These are phyloP conservation scores for Talaromyces trachyspermus DNA, from an alignment of 495 filamentous ascomycete species.

Conservation along the genomic window DNA sequence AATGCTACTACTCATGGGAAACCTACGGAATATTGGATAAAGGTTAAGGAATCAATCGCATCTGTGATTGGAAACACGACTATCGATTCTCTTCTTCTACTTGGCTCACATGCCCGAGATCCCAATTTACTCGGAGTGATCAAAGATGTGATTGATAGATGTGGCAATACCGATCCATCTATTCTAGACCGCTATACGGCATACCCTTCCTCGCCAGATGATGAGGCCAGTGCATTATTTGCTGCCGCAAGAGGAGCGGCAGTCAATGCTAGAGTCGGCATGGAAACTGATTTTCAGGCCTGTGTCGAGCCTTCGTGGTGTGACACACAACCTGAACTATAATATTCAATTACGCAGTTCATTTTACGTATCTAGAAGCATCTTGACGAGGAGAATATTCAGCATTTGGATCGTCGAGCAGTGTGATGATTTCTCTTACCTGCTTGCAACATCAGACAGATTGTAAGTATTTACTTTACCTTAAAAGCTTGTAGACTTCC, in stretches of 20 bases:
- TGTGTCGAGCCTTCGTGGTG: constrained; percentile 2
- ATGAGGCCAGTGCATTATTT: neutral
- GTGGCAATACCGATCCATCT: constrained; percentile 1
- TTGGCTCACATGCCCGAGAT: constrained; percentile 4
- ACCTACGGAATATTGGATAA: neutral
- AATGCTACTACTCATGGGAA: neutral
- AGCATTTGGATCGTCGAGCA: neutral
- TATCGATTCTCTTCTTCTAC: constrained; percentile 7
- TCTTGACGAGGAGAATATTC: constrained; percentile 3
- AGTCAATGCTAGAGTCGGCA: neutral
- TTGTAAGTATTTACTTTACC: neutral
- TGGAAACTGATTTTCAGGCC: constrained; percentile 1
- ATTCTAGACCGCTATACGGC: constrained; percentile 4
- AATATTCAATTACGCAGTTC: neutral
- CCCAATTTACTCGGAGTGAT: neutral
- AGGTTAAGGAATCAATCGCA: constrained; percentile 3
- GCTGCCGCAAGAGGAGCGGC: constrained; percentile 1
- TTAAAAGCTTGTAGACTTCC: too few species aligned
- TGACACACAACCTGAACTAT: constrained; percentile 1
- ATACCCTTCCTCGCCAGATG: neutral
- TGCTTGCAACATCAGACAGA: neutral
- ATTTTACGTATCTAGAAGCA: constrained; percentile 4
- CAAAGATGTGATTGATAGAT: constrained; percentile 6
- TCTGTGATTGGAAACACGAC: constrained; percentile 3
- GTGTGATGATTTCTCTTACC: neutral